Evolutionary conservation across 495 filamentous ascomycete genomes (phyloP), one percentile per base, ranked within the genome.

Genomic region (Lasiosphaeris hirsuta): DNA sequence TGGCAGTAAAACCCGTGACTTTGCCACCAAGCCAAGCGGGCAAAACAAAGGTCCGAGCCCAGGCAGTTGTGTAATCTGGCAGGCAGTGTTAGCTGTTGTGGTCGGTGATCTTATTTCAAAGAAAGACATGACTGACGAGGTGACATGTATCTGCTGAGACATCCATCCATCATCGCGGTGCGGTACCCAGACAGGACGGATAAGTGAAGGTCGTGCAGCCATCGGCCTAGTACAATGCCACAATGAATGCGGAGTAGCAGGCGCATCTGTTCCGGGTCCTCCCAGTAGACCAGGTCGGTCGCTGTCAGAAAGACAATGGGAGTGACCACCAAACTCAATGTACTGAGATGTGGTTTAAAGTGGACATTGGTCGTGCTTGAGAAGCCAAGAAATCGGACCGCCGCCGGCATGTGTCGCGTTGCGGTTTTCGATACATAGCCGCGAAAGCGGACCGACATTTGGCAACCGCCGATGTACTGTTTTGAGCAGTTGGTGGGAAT

Each of bases 401-500:
- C 7, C 18, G 42, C 13, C n/a, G 51, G 3, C 51, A 54, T 54
- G 2, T 33, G n/a, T 38, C 42, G 41, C 10, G 49, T 56, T 1
- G 13, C 4, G 15, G 36, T 33, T 3, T 10, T 15, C 0, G 53
- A 46, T 6, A 47, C n/a, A 11, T 56, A 46, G 15, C 43, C 41
- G 30, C 34, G 11, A 34, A 56, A 56, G n/a, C 34, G 33, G 40
- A 18, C 33, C 14, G 42, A 54, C 42, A 46, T 45, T 11, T 47
- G 53, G 35, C 40, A 35, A 11, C 43, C 53, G 5, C 53, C 53
- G 4, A 45, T 56, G 13, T 36, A 56, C 41, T 36, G 15, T 13
- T 13, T 15, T 40, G 46, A 9, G 34, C 11, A 34, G 10, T 54
- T 17, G 7, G 35, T 5, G 23, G 2, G 23, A 2, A 5, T 30